Base-by-base conservation (phyloP, 2,329 filamentous ascomycete species). In the Pestalotiopsis sp. region DNA sequence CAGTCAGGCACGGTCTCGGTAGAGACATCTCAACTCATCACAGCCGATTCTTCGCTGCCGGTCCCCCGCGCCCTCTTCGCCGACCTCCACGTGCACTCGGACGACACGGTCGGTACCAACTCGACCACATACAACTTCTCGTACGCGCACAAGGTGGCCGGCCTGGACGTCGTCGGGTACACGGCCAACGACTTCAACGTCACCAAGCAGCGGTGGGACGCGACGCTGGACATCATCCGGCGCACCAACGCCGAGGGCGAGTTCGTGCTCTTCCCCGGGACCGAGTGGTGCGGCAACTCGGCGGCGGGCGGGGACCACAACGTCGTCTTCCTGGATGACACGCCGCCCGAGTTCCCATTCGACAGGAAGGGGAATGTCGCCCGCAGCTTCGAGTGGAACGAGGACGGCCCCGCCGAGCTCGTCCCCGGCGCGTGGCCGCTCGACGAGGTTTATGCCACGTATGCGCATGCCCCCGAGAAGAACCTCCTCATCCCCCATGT, bases 161-260 rank as follows among this genome's bases (percentile, higher is more conserved):
- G 79, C 20, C 76, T 81, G 0, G 79, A 81, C 36, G 70, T 80
- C 11, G 74, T 81, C 0, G 79, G 79, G 2, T 81, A 81, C 69
- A 81, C 79, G 0, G 80, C 79, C 25, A 81, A 81, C 69, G 78
- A 81, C 67, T 81, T 81, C 73, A 78, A 81, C 65, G 76, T 81
- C 69, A 81, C 79, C 36, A 70, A 76, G 58, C 63, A 72, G 11
- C 71, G 71, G n/a, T 81, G 79, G 78, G 71, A 76, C 14, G 45
- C 71, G 3, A 80, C 76, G 9, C 69, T 77, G 2, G 74, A 71
- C 0, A 71, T 75, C 14, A 76, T 78, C 62, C 72, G 68, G 12
- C 11, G 61, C 1, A 45, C 66, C 36, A 69, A 69, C n/a, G 52
- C 57, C 25, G 57, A 52, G n/a, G 68, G 68, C 64, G 39, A 63